Base-by-base conservation (phyloP, 108 stramenopile genomes). In the Conticribra guillardii region DNA sequence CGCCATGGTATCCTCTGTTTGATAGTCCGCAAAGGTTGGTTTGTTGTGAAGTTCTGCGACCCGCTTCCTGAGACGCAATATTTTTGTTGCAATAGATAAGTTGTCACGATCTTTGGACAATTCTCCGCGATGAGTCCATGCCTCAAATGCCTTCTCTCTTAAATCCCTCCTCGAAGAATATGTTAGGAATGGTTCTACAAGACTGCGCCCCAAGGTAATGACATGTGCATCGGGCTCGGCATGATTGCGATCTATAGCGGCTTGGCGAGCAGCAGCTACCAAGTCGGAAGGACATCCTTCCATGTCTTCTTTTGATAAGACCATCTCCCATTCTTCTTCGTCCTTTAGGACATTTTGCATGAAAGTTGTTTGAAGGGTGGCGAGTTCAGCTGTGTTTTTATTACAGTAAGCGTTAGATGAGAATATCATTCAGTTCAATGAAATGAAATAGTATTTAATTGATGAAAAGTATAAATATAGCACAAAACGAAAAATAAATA, bases 301-400 rank as follows among this genome's bases (percentile, higher is more conserved):
- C 64, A 88, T 55, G 50, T 91, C 90, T 11, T 82, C 76, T 24
- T 33, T 4, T n/a, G 68, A 67, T 1, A 91, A 53, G n/a, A 85
- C 76, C 45, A 91, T 56, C 50, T 88, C 85, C 67, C 82, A 91
- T n/a, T 70, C 53, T 54, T 84, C 85, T 70, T 91, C 90, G 32
- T 91, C 90, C 61, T 87, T 84, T 44, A 91, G 53, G 15, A 91
- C 83, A 64, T 91, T 91, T 79, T 91, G 90, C 66, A 54, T 61
- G 58, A 91, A 88, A 46, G 79, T 47, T 3, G 90, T 91, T 34
- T 66, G 59, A 15, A 91, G 77, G 0, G 85, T 68, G 8, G 90
- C 90, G 18, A 91, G 64, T 67, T 89, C 70, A 15, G 87, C 90
- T 60, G 62, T 48, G 37, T 26, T 28, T 3, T 5, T 9, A n/a